phyloP scores from a whole-genome alignment of 352 stramenopile genomes.

The Pythium phragmitis region DNA sequence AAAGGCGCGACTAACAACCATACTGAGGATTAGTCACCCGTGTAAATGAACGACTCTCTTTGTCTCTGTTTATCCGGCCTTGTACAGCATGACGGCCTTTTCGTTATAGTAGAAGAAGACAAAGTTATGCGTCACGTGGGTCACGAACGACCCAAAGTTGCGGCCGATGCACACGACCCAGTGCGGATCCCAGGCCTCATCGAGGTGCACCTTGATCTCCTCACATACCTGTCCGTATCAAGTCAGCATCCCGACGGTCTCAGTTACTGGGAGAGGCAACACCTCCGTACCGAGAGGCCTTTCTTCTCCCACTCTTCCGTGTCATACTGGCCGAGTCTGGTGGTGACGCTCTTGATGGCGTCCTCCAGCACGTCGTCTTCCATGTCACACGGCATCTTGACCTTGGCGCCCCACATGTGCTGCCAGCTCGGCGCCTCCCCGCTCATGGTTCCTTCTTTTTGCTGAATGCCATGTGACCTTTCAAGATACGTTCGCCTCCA shows the following conservation, averaged over 20 bases:
- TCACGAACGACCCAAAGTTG: conserved; percentile 93
- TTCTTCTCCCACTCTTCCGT: conserved; percentile 88
- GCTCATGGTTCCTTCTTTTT: conserved; percentile 37
- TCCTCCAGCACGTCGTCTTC: conserved; percentile 87
- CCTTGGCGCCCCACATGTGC: conserved; percentile 86
- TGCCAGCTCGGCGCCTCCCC: conserved; percentile 76
- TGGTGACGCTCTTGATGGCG: conserved; percentile 75
- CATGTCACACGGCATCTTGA: conserved; percentile 89
- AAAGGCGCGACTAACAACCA: background rate
- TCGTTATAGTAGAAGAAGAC: conserved; percentile 92
- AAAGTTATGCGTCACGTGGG: conserved; percentile 91
- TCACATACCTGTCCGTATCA: conserved; percentile 56
- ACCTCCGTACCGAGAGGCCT: conserved; percentile 42
- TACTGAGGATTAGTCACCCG: background rate
- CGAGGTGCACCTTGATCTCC: conserved; percentile 77
- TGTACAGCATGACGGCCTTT: conserved; percentile 86
- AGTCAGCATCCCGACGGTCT: background rate
- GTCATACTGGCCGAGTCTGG: conserved; percentile 57
- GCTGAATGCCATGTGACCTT: conserved; percentile 6
- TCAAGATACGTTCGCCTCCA: background rate
- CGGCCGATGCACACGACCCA: conserved; percentile 89
- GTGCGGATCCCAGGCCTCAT: conserved; percentile 73
- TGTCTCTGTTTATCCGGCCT: conserved; percentile 50
- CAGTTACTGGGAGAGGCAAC: conserved; percentile 1
- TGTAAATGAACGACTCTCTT: background rate